Evolutionary conservation across 345 rosid genomes (phyloP), one percentile per base, ranked within the genome.

Genomic region (Melastoma malabathricum): DNA sequence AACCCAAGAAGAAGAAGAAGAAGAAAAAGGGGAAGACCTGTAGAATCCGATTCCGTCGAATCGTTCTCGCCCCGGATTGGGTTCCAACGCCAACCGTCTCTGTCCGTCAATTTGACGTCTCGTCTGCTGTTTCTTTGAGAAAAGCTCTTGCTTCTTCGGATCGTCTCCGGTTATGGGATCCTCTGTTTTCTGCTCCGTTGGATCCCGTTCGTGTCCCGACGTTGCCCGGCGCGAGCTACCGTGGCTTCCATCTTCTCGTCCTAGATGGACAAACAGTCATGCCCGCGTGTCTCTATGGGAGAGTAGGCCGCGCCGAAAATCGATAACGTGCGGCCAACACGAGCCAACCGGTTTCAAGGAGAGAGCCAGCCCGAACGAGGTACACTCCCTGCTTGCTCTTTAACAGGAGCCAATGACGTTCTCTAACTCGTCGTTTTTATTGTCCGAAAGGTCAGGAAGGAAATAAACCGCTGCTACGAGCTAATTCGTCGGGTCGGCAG

Each of bases 341-440:
- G 72, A 76, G 57, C 48, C 56, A 17, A 61, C 64, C 47, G 90
- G 68, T 23, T 69, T 67, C 20, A 72, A 74, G 25, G 90, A 75
- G 65, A 81, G 97, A 75, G 72, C 75, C 49, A 86, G 97, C 70
- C 94, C 95, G 5, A 18, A 34, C 58, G 92, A 80, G 95, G 95
- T 86, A 34, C 41, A 34, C 41, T 9, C 41, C 41, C 41, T 34
- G 41, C 41, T 34, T 34, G 41, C 41, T 34, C 12, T 34, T 31
- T 34, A 7, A 7, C 41, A 34, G 12, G 9, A 12, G 52, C 20
- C 18, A 15, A 50, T 27, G 54, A 41, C 34, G 25, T 27, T 15
- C 43, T 27, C 47, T 53, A 46, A 20, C 15, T 13, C 50, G 14
- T 18, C 15, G 17, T 4, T 25, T 34, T 53, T 48, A 12, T 63